These are phyloP conservation scores for Lanmaoa pseudosensibilis DNA, from an alignment of 768 basidiomycete species.

Conservation along the genomic window DNA sequence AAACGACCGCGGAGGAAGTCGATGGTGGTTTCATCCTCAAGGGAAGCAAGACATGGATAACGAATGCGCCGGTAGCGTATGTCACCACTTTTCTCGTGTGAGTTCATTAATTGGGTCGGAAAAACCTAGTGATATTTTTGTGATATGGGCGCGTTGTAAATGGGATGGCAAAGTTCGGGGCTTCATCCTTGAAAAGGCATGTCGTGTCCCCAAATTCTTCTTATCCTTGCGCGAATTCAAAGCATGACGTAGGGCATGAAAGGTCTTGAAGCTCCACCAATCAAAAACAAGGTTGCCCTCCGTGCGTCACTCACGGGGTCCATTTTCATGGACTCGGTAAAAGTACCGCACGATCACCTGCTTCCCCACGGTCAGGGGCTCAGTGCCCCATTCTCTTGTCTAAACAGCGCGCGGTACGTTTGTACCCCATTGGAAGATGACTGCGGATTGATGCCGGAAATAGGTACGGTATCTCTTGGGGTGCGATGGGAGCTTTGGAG, in stretches of 20 bases:
- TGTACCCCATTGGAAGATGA: not conserved
- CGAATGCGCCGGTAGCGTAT: constrained; percentile 88
- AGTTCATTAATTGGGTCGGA: constrained; percentile 9
- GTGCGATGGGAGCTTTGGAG: constrained; percentile 93
- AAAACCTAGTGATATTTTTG: constrained; percentile 70
- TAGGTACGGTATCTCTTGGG: constrained; percentile 90
- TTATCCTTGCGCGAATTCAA: not conserved
- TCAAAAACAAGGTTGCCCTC: constrained; percentile 92
- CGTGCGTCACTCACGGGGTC: constrained; percentile 83
- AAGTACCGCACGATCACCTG: constrained; percentile 69
- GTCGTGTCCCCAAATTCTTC: not conserved
- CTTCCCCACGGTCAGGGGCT: constrained; percentile 79
- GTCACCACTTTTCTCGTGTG: constrained; percentile 27
- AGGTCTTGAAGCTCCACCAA: constrained; percentile 81
- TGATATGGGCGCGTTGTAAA: constrained; percentile 93
- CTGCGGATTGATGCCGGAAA: not conserved
- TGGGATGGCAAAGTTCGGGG: constrained; percentile 92
- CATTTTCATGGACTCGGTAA: constrained; percentile 89
- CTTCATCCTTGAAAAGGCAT: constrained; percentile 86
- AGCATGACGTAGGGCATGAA: constrained; percentile 58
- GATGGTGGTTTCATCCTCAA: constrained; percentile 84
- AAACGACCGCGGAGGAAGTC: constrained; percentile 82
- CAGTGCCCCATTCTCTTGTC: constrained; percentile 84
- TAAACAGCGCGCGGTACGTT: constrained; percentile 78
- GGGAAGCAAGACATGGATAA: constrained; percentile 98